phyloP scores from a whole-genome alignment of 1,139 yeast genomes.

The Pichia sp. region DNA sequence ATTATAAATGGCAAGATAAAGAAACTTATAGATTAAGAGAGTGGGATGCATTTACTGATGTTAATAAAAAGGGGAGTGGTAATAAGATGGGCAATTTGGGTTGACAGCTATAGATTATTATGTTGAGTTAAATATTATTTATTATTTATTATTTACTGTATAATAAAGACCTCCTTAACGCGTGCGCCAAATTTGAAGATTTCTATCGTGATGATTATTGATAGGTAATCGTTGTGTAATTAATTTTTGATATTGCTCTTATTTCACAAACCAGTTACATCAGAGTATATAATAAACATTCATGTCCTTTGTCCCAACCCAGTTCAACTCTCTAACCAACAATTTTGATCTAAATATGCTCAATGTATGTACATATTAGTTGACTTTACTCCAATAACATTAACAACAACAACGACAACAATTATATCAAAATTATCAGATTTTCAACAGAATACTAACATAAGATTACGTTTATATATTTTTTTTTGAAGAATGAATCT shows the following conservation, averaged over 20 bases:
- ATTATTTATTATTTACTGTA: neutral
- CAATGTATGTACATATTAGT: constrained; percentile 20
- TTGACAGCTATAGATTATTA: constrained; percentile 24
- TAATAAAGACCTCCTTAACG: neutral
- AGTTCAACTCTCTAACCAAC: constrained; percentile 28
- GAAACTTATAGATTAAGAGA: constrained; percentile 62
- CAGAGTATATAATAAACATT: neutral
- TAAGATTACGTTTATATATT: neutral
- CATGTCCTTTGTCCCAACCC: constrained; percentile 31
- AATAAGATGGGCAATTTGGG: constrained; percentile 77
- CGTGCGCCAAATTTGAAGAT: neutral
- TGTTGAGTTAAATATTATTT: neutral
- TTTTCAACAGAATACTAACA: neutral
- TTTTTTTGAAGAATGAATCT: constrained; percentile 24
- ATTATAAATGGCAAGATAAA: constrained; percentile 40
- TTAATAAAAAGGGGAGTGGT: constrained; percentile 82
- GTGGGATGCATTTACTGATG: constrained; percentile 93
- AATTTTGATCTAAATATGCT: constrained; percentile 28
- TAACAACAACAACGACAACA: neutral
- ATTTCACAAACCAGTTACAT: neutral
- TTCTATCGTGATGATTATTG: neutral
- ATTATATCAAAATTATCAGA: neutral
- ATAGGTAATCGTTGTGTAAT: too few species aligned
- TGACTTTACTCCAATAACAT: neutral
- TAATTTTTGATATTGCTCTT: too few species aligned